Conservation (phyloP, 257 asterid genomes). For the Solanum pimpinellifolium region DNA sequence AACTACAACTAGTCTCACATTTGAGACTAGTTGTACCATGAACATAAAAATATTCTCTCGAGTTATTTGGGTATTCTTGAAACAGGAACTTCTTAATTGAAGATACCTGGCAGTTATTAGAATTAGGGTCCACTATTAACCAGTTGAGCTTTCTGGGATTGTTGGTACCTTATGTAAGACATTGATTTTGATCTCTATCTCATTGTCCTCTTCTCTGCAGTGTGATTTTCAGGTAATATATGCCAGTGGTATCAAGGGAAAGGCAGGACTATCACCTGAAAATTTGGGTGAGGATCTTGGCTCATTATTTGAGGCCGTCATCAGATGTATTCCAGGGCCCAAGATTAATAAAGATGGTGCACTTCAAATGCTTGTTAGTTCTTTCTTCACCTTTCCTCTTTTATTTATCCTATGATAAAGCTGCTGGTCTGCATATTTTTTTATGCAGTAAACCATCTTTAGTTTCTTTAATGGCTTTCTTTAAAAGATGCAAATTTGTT, state of each 20-base stretch:
- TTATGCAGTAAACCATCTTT: background rate
- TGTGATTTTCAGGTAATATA: conserved; percentile 98
- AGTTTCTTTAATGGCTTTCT: background rate
- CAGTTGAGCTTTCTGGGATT: background rate
- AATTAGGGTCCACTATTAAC: background rate
- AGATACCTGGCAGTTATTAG: background rate
- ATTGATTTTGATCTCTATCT: background rate
- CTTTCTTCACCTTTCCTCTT: background rate
- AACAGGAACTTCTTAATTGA: background rate
- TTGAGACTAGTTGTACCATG: background rate
- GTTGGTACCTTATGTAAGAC: background rate
- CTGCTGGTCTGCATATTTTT: background rate
- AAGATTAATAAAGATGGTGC: conserved; percentile 73
- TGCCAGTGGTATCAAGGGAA: conserved; percentile 95
- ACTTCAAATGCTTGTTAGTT: conserved; percentile 96
- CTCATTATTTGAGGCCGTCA: conserved; percentile 80
- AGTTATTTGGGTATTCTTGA: background rate
- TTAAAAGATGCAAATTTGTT: background rate
- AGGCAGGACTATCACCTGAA: conserved; percentile 91
- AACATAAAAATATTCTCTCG: background rate
- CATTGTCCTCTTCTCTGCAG: conserved; percentile 29
- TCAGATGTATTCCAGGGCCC: conserved; percentile 98
- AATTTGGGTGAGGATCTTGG: conserved; percentile 86
- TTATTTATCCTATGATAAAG: background rate
- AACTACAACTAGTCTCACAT: background rate